Conservation (phyloP, 139 green algal genomes). For the Limnomonas spitsbergensis region DNA sequence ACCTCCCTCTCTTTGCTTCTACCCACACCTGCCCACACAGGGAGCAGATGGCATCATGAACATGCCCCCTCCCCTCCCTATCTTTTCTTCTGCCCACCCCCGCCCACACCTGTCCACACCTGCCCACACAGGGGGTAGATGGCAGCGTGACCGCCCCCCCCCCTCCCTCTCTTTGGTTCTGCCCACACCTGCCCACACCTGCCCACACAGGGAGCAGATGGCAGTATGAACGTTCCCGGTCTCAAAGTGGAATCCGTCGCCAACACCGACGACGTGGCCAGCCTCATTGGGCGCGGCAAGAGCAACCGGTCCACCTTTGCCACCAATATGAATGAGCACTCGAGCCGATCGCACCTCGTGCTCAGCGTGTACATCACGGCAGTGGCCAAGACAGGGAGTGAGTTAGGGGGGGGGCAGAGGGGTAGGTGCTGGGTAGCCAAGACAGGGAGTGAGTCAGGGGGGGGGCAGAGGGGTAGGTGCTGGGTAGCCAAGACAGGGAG, state of each 20-base stretch:
- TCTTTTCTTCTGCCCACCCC: no score
- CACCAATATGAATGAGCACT: constrained; percentile 82
- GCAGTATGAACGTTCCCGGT: constrained; percentile 48
- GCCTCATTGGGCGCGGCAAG: constrained; percentile 42
- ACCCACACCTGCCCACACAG: no score
- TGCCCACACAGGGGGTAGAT: no score
- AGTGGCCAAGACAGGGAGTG: constrained; percentile 37
- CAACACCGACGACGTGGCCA: constrained; percentile 34
- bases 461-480: no score
- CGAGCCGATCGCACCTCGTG: constrained; percentile 64
- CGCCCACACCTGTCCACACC: no score
- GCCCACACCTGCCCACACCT: no score
- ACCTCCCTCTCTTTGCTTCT: no score
- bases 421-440: no score
- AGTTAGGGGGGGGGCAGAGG: no score
- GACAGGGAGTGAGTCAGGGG: constrained; percentile 23
- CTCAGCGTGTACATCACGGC: constrained; percentile 57
- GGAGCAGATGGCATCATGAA: constrained; percentile 46
- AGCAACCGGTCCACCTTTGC: constrained; percentile 45
- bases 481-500: constrained; percentile 37
- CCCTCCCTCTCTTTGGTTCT: no score
- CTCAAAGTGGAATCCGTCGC: constrained; percentile 42
- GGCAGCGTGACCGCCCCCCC: no score
- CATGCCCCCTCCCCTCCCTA: constrained; percentile 47
- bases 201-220: constrained; percentile 37